Evolutionary conservation across 768 basidiomycete genomes (phyloP), one percentile per base, ranked within the genome.

Genomic region (Cytidiella melzeri): DNA sequence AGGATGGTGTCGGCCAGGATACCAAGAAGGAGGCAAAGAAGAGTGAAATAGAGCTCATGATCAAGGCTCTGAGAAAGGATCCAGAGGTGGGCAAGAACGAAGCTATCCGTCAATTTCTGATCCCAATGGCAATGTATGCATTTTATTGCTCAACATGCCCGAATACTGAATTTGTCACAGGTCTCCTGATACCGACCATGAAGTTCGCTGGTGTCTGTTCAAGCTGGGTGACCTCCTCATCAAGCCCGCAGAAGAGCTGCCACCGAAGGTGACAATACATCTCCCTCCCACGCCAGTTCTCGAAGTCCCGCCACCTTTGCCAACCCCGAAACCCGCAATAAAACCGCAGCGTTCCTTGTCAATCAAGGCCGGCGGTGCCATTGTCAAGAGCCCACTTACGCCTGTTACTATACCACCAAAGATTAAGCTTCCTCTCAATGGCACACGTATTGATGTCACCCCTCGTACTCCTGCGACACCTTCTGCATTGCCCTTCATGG

Each of bases 201-300:
- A 95, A 68, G 87, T 94, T 36, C 84, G 93, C 41, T 90, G 92
- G 81, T 90, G 86, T 55, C 70, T 95, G 43, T 73, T 98, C 59
- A 97, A 98, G 67, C 71, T 96, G 20, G 91, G 90, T 4, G 95
- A 97, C 58, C 74, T 95, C 18, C 76, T 92, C 38, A 84, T 94
- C 56, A 81, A 84, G 45, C 87, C 90, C 20, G 72, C 82, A 3
- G 83, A 90, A 50, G 95, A 98, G 66, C 75, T 82, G 1, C 72
- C 87, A 5, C 94, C 94, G 1, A 92, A 90, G 50, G 83, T 94
- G 53, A 88, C 82, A 41, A 83, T 94, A 43, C 87, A 91, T 57
- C 80, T 93, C 46, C 77, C 81, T 6, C 71, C 79, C 23, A 91
- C 88, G 1, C 90, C 92, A 12, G 74, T 86, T 2, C 57, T 67